A percentile compares a stretch with the other conserved stretches of the same genome.
phyloP scores from a whole-genome alignment of 2,329 filamentous ascomycete species.

The Cyphellophora attinorum region DNA sequence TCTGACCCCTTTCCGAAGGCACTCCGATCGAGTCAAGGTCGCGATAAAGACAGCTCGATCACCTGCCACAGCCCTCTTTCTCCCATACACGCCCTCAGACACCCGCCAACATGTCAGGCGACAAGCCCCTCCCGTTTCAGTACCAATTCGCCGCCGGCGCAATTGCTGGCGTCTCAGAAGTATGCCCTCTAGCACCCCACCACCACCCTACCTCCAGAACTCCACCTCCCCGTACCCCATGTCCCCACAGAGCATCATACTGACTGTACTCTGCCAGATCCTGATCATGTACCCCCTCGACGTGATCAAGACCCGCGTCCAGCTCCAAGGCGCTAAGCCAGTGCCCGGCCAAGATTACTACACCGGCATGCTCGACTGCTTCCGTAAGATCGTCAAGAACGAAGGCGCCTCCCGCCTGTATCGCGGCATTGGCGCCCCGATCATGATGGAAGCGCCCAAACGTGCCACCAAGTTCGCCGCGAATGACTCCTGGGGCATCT shows the following conservation, averaged over 20 bases:
- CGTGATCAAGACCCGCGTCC: conserved; percentile 97
- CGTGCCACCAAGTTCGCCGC: conserved; percentile 97
- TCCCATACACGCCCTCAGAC: neutral
- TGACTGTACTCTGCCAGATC: conserved; percentile 49
- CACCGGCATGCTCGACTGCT: conserved; percentile 97
- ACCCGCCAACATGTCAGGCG: conserved; percentile 3
- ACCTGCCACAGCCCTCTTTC: neutral
- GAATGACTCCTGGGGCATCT: conserved; percentile 95
- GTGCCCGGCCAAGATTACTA: conserved; percentile 68
- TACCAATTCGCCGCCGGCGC: conserved; percentile 97
- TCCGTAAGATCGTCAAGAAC: conserved; percentile 90
- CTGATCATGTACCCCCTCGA: conserved; percentile 95
- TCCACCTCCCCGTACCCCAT: neutral
- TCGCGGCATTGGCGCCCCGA: conserved; percentile 88
- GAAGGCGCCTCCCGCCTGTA: conserved; percentile 91
- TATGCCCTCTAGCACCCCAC: conserved; percentile 37
- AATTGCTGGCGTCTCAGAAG: conserved; percentile 95
- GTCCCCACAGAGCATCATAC: neutral
- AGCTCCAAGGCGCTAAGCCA: conserved; percentile 69
- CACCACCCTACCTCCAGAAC: neutral
- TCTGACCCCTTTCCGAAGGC: neutral
- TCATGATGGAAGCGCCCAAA: conserved; percentile 96
- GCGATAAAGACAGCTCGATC: neutral
- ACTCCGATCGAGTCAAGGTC: no score
- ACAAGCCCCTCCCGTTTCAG: conserved; percentile 76